Base-by-base conservation (phyloP, 2,329 filamentous ascomycete species). In the Sporothrix curviconia region DNA sequence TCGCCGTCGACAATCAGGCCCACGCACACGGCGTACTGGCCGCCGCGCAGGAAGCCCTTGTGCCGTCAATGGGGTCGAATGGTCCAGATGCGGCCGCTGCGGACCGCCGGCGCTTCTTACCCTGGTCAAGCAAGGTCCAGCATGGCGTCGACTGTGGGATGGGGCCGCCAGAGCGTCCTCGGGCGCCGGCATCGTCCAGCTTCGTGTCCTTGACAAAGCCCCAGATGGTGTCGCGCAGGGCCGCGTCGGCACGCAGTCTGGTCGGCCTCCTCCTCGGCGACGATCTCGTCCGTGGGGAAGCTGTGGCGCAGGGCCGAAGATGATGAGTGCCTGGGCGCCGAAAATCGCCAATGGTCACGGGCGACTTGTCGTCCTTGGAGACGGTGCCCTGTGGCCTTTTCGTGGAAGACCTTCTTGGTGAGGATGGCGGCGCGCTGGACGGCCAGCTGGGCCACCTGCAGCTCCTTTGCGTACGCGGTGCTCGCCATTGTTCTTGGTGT, bases 61-160 rank as follows among this genome's bases (percentile, higher is more conserved):
- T 99, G 64, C 94, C 94, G 72, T 99, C 94, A 62, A 99, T 96
- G 59, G 94, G 94, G 72, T 99, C 94, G 58, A n/a, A 99, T 85
- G 40, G 92, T 89, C 94, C 94, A 99, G 71, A 97, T 90, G 64
- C 94, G 81, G 61, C 90, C 91, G 63, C 77, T 79, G 60, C 75
- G 71, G 28, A n/a, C 90, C 90, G 60, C 90, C 90, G 58, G 81
- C 74, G 72, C 85, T n/a, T 89, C 69, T 81, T 82, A 42, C 86
- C 86, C 60, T 73, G 72, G 74, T 89, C 86, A 63, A 90, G 84
- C 39, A 85, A n/a, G 74, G 63, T 82, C 77, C 52, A 82, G 66
- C 78, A 81, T 81, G 39, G 73, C 74, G 56, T 84, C 79, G 50
- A 80, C 77, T 60, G 71, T 79, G 63, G 76, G 59, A 91, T 76